These are phyloP conservation scores for Coniella vitis DNA, from an alignment of 2,329 filamentous ascomycete genomes.

Conservation along the genomic window DNA sequence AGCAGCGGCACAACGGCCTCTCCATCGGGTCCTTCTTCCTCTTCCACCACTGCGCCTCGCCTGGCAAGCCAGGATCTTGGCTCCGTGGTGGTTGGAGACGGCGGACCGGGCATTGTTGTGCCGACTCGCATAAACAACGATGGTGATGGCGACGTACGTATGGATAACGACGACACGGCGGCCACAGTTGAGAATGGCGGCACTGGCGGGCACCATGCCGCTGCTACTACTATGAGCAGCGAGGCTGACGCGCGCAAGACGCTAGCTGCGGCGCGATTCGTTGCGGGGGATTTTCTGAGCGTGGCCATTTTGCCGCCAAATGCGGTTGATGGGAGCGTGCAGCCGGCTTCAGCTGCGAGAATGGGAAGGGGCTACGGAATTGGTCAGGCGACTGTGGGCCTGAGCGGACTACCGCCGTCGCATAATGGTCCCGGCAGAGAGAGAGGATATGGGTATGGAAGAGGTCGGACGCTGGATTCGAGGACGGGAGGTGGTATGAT, in stretches of 20 bases:
- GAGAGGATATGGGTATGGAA: constrained; percentile 32
- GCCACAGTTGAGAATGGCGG: constrained; percentile 7
- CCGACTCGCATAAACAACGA: too few relatives aligned
- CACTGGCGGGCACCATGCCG: constrained; percentile 19
- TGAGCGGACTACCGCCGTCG: constrained; percentile 21
- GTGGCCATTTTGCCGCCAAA: constrained; percentile 74
- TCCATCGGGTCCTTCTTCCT: neutral
- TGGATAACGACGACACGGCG: constrained; percentile 22
- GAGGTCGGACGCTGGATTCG: constrained; percentile 17
- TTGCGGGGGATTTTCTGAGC: constrained; percentile 82
- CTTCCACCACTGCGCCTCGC: constrained; percentile 31
- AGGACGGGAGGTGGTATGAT: constrained; percentile 28
- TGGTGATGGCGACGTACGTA: too few relatives aligned
- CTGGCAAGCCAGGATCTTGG: constrained; percentile 79
- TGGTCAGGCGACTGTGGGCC: constrained; percentile 26
- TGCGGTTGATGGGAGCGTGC: constrained; percentile 62
- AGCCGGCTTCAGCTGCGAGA: constrained; percentile 49
- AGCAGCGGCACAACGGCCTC: too few relatives aligned
- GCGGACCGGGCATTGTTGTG: constrained; percentile 37
- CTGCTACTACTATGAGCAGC: constrained; percentile 22
- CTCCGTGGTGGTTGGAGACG: constrained; percentile 67
- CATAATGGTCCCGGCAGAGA: constrained; percentile 27
- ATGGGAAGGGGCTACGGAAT: constrained; percentile 34
- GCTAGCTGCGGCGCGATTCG: constrained; percentile 69
- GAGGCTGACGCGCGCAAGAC: constrained; percentile 64